Evolutionary conservation across 768 basidiomycete genomes (phyloP), one percentile per base, ranked within the genome.

Genomic region (Hericium coralloides): DNA sequence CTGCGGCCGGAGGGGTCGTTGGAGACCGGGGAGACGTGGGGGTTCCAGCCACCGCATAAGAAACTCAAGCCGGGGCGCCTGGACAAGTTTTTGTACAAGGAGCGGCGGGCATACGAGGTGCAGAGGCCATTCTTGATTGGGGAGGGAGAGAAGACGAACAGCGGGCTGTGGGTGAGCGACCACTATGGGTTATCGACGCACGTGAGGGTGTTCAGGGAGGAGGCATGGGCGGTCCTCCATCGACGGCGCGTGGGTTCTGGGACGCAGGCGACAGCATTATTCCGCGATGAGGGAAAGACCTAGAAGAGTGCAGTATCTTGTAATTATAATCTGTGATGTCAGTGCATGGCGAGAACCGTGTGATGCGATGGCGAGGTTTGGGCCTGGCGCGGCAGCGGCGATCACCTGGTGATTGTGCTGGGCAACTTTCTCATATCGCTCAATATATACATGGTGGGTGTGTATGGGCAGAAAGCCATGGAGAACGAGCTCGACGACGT

Each of bases 1-100:
- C 5, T 65, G 39, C 75, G 18, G 8, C 49, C 73, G 31, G 65
- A 69, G 2, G 73, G 77, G 37, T 68, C 72, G 1, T 76, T 78
- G 22, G 70, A 76, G 18, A 64, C 68, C 0, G 81, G 81, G 8
- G 70, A 72, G 58, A 90, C 88, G 0, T 90, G 88, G 88, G 88
- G 88, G 4, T 79, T 79, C 59, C 86, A 88, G 65, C 79, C 83
- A 55, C 18, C 52, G 45, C 23, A 17, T 22, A 65, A 60, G 1
- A 65, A 73, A 26, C 80, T 64, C 62, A 82, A 85, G 0, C 64
- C 79, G 1, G 79, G 70, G 3, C 70, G 88, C 55, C 65, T 89
- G 61, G 88, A 90, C 72, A 87, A 83, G 65, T 69, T 90, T 12
- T 67, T 87, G 49, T 88, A 81, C 63, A 69, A 80, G 36, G 68